Evolutionary conservation across 176 grass and related monocot genomes (phyloP).

Genomic region (Microstegium vimineum): DNA sequence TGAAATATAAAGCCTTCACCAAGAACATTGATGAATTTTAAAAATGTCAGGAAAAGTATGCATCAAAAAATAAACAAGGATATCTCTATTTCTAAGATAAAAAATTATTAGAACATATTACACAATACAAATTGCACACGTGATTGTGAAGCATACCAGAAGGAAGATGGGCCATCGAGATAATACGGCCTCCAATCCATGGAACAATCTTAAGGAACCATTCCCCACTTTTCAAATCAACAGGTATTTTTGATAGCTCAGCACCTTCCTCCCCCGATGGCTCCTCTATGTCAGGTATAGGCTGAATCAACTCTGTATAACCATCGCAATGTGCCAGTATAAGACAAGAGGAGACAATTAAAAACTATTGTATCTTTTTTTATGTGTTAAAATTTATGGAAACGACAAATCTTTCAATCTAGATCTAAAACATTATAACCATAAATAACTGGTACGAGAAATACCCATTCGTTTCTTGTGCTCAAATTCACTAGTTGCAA

Average conservation of each 20-base stretch:
- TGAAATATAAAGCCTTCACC: neutral
- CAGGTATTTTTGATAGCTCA: slow-evolving; percentile 81
- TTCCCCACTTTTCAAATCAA: slow-evolving; percentile 82
- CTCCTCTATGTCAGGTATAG: slow-evolving; percentile 63
- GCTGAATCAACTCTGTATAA: slow-evolving; percentile 55
- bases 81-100: neutral
- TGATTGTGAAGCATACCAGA: slow-evolving; percentile 40
- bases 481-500: slow-evolving; percentile 56
- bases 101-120: neutral
- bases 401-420: neutral
- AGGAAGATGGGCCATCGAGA: slow-evolving; percentile 88
- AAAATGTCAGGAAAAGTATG: neutral
- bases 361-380: neutral
- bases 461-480: slow-evolving; percentile 64
- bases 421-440: slow-evolving; percentile 8
- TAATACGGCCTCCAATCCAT: slow-evolving; percentile 90
- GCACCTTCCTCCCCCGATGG: slow-evolving; percentile 49
- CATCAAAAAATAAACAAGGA: neutral
- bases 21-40: neutral
- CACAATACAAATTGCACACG: neutral
- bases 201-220: slow-evolving; percentile 86
- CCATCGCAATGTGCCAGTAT: neutral
- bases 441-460: neutral
- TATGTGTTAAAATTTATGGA: neutral
- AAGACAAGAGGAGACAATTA: neutral